Base-by-base conservation (phyloP, 495 filamentous ascomycete species). In the Neurospora tetrasperma region DNA sequence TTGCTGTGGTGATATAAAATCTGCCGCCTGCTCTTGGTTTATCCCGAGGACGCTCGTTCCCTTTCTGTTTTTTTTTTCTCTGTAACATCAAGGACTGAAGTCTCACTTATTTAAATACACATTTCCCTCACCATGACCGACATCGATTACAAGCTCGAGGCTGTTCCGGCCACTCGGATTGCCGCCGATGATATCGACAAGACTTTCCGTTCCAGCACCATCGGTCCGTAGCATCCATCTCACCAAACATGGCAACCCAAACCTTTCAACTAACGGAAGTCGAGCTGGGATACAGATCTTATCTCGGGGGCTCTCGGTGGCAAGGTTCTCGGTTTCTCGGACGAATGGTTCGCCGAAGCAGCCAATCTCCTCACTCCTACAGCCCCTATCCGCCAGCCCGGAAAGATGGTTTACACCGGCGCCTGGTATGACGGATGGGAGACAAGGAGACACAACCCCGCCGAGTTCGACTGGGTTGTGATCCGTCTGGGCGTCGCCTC, bases 401-500 rank as follows among this genome's bases (percentile, higher is more conserved):
- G 93, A 72, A 89, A 94, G 81, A 96, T 94, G 85, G 89, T 94
- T 69, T 89, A 91, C 78, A 88, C 93, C 11, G 94, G 94, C 73
- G 92, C 93, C 31, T 98, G 94, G 94, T 97, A 94, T 80, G 94
- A 98, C 79, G 94, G 94, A 35, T 97, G 94, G 94, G 94, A 98
- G 81, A 97, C 94, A 3, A 87, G 94, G 18, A 85, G 94, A 69
- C 94, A 97, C 84, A 98, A 98, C 80, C 82, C 86, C 0, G 85
- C 88, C 38, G 86, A 89, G 4, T 93, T 90, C 75, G 94, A 98
- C 82, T 97, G 91, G 90, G 93, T 94, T 2, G 88, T 94, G 43
- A 89, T 97, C 69, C 85, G 86, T 69, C 89, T 97, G 5, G 94
- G 94, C 42, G 92, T 94, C 11, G 88, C 91, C 11, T 91, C 89